These are phyloP conservation scores for Aspergillus chevalieri DNA, from an alignment of 2,329 filamentous ascomycete genomes.

Conservation along the genomic window DNA sequence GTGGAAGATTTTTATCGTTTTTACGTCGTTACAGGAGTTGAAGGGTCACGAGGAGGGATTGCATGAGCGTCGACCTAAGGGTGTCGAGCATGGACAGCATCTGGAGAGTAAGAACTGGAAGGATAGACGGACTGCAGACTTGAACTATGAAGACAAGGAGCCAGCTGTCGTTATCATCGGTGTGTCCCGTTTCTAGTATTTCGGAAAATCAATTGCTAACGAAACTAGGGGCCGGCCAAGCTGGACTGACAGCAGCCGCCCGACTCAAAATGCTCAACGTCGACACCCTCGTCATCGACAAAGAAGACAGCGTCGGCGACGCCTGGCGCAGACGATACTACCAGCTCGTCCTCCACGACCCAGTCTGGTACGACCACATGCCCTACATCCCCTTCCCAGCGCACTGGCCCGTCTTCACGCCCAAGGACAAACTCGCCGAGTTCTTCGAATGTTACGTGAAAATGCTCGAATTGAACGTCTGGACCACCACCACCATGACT, in stretches of 20 bases:
- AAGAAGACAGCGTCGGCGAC: conserved; percentile 54
- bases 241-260: conserved; percentile 53
- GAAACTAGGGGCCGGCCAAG: conserved; percentile 52
- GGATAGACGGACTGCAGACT: conserved; percentile 46
- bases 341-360: conserved; percentile 63
- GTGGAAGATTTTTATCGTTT: conserved; percentile 62
- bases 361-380: conserved; percentile 52
- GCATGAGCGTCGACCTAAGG: conserved; percentile 46
- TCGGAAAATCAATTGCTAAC: background rate
- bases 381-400: conserved; percentile 60
- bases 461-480: conserved; percentile 63
- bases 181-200: conserved; percentile 25
- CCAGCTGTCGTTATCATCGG: conserved; percentile 59
- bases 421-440: conserved; percentile 65
- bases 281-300: conserved; percentile 53
- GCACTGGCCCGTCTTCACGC: conserved; percentile 64
- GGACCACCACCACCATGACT: conserved; percentile 50
- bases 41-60: conserved; percentile 49
- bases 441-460: conserved; percentile 62
- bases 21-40: conserved; percentile 53
- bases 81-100: conserved; percentile 52
- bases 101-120: conserved; percentile 55
- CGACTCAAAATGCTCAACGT: conserved; percentile 56
- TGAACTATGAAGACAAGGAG: conserved; percentile 46
- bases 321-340: conserved; percentile 60